Evolutionary conservation across 2,329 filamentous ascomycete genomes (phyloP), one percentile per base, ranked within the genome.

Genomic region (Trichoderma asperellum): DNA sequence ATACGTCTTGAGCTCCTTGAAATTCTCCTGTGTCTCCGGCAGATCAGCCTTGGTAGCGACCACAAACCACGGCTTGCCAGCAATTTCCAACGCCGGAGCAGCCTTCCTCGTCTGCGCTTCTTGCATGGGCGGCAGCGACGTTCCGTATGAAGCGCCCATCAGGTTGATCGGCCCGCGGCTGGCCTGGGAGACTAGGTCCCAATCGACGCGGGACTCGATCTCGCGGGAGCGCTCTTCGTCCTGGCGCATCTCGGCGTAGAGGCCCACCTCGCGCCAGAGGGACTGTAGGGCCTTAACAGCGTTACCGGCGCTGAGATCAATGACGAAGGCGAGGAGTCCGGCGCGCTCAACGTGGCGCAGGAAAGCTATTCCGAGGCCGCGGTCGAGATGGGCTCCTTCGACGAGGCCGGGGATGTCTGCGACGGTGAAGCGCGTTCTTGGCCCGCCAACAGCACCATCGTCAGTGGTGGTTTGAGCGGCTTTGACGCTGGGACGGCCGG

Each of bases 361-460:
- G 79, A 99, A 99, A 55, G 92, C 93, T 55, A 97, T 89, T 0
- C 96, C 96, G 0, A 99, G 87, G 0, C 96, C 96, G 73, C 90
- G 91, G 80, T 99, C 94, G 10, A 97, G 86, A 80, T 98, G 95
- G 0, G 96, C 96, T 73, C 93, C 94, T 79, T 96, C 91, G 59
- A 99, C 93, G 70, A 99, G 83, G 1, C 96, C 96, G 1, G 96
- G 96, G 69, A 99, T 98, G 78, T 99, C 96, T 18, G 96, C 96
- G 70, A 99, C 91, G 10, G 93, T 97, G 80, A 98, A 97, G 69
- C 92, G 89, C 1, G 91, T 93, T 40, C 94, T 87, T 0, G 87
- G 82, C 77, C 81, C 86, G 74, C 77, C 84, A 78, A 78, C 83
- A 11, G 37, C 7, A 78, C 78, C 32, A 18, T 67, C 27, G 2